Base-by-base conservation (phyloP, 805 yeast genomes). In the Metschnikowia peoriensis region DNA sequence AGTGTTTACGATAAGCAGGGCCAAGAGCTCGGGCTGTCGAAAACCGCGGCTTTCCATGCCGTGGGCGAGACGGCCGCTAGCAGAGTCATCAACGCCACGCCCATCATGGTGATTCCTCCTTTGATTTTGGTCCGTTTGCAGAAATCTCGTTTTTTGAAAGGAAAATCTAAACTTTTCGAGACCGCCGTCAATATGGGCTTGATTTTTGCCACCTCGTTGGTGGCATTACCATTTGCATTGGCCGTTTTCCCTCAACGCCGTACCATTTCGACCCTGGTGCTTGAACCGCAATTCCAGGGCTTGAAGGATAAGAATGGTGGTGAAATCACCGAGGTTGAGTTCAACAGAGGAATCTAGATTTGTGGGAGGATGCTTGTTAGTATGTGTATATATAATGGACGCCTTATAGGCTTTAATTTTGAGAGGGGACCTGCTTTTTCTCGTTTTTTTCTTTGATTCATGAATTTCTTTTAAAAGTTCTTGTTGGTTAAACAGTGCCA, bases 31-130 rank as follows among this genome's bases (percentile, higher is more conserved):
- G 83, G 85, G 56, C 76, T 74, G 29, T 91, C 97, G 7, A 84
- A 88, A 67, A 81, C 77, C 35, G 99, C 99, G 15, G 99, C 99
- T 0, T 65, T 82, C 45, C 79, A 85, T 55, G 99, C 99, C 0
- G 99, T 94, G 44, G 97, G 96, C 27, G 98, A 94, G 71, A 94
- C 99, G 10, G 98, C 97, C 2, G 84, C 92, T 34, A 88, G 96
- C 42, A 78, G 99, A 66, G 97, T 94, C 43, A 88, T 93, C 61
- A 94, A 91, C 63, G 97, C 98, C 15, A 88, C 99, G 0, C 99
- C 99, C 16, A 81, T 94, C 62, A 94, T 94, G 99, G 99, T 89
- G 17, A 69, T 94, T 6, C 99, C 99, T 1, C 97, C 99, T 2
- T 78, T 94, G 62, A 65, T 89, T 28, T 78, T 94, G 41, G 90